A percentile compares a stretch with the other conserved stretches of the same genome.
These are phyloP conservation scores for Dendrocalamus sinicus DNA, from an alignment of 176 grass and related monocot species.

Conservation along the genomic window DNA sequence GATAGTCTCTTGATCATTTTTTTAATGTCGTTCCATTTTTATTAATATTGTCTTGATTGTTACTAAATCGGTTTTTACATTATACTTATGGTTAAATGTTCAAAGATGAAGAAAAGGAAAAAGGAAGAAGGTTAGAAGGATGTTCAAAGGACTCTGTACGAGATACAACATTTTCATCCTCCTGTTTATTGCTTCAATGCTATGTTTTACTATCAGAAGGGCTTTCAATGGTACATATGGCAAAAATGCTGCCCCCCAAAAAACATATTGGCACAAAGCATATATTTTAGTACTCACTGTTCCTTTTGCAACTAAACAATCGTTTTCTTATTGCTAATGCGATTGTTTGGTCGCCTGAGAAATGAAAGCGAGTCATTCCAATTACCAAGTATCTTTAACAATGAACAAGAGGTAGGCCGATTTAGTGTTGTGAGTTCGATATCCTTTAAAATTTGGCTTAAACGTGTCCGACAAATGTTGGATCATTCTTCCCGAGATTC, in stretches of 20 bases:
- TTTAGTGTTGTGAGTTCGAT: too few relatives aligned
- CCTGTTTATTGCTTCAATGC: conserved; percentile 79
- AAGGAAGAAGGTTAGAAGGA: conserved; percentile 68
- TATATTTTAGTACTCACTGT: conserved; percentile 4
- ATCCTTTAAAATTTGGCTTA: too few relatives aligned
- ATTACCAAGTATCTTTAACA: too few relatives aligned
- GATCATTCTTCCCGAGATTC: too few relatives aligned
- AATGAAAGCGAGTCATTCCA: too few relatives aligned
- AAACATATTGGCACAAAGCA: conserved; percentile 9
- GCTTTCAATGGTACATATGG: conserved; percentile 75
- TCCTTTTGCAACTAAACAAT: conserved; percentile 29
- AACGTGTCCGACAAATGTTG: too few relatives aligned
- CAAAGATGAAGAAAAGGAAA: conserved; percentile 89
- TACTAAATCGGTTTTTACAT: conserved; percentile 9
- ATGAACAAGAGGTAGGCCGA: too few relatives aligned
- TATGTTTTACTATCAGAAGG: conserved; percentile 94
- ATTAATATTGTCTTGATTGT: conserved; percentile 26
- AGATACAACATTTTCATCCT: conserved; percentile 66
- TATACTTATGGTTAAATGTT: conserved; percentile 36
- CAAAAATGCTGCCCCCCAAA: not conserved
- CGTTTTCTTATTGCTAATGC: too few relatives aligned
- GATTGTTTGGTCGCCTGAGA: too few relatives aligned
- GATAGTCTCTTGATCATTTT: not conserved
- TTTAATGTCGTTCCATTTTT: not conserved
- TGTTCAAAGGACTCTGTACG: conserved; percentile 63